Evolutionary conservation across 495 filamentous ascomycete genomes (phyloP).

Genomic region (Lindgomyces ingoldianus): DNA sequence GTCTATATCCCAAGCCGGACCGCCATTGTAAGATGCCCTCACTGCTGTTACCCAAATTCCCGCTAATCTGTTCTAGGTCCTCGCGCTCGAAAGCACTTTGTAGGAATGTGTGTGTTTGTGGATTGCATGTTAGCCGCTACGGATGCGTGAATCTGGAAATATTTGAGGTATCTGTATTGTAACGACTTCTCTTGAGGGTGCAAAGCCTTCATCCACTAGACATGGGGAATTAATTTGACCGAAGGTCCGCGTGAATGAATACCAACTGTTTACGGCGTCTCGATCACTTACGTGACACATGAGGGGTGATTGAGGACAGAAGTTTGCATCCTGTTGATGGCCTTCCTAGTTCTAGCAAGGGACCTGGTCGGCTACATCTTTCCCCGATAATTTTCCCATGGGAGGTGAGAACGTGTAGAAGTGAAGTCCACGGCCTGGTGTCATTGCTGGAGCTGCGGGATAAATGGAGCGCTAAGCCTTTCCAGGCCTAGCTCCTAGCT

Average conservation of each 20-base stretch:
- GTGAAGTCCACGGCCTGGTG: too few species aligned
- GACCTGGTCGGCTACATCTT: too few species aligned
- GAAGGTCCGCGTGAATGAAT: too few species aligned
- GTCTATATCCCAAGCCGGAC: conserved; percentile 86
- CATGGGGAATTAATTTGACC: not conserved
- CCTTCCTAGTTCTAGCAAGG: too few species aligned
- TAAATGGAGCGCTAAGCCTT: not conserved
- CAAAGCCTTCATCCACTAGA: conserved; percentile 3
- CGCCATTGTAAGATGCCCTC: conserved; percentile 68
- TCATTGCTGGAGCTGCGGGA: not conserved
- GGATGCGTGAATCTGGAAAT: not conserved
- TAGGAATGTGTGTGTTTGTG: not conserved
- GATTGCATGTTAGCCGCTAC: not conserved
- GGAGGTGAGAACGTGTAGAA: too few species aligned
- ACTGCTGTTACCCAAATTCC: not conserved
- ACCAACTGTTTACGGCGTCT: too few species aligned
- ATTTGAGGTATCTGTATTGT: not conserved
- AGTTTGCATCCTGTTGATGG: too few species aligned
- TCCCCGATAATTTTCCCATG: too few species aligned
- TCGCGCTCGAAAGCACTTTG: conserved; percentile 37
- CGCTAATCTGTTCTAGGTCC: conserved; percentile 31
- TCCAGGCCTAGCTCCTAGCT: not conserved
- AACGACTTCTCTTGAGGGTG: not conserved
- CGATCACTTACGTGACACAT: too few species aligned
- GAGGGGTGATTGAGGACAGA: too few species aligned